Percentiles rank a stretch among this genome's conserved stretches.
Conservation (phyloP, 1,284 basidiomycete species). For the Naganishia sp. region DNA sequence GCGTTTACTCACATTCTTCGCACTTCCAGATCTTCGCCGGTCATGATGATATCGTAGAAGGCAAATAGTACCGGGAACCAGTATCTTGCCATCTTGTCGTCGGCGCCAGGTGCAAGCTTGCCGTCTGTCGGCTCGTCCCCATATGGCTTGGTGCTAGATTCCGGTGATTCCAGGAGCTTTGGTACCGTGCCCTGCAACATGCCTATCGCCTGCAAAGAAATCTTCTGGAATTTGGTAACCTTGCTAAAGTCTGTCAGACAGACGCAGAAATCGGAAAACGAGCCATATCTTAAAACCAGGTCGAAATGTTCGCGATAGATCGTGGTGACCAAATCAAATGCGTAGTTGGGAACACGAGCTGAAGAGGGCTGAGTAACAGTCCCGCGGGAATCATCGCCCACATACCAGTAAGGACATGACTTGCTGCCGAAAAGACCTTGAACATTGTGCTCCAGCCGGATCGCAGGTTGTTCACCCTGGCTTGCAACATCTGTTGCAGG, state of each 20-base stretch:
- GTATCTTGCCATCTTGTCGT: constrained; percentile 61
- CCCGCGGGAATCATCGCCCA: background rate
- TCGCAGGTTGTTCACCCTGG: constrained; percentile 88
- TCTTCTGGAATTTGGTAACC: constrained; percentile 97
- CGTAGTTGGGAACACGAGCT: constrained; percentile 90
- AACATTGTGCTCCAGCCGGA: constrained; percentile 99
- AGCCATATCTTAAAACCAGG: constrained; percentile 86
- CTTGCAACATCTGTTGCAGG: constrained; percentile 98
- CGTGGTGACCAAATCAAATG: constrained; percentile 93
- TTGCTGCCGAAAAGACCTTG: constrained; percentile 93
- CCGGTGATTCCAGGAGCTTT: constrained; percentile 79
- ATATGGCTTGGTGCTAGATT: constrained; percentile 29
- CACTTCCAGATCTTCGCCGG: constrained; percentile 97
- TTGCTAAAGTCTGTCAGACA: constrained; percentile 99
- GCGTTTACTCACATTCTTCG: constrained; percentile 73
- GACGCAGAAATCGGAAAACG: constrained; percentile 92
- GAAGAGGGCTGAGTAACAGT: constrained; percentile 1
- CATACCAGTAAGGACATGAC: constrained; percentile 84
- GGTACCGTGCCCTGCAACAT: constrained; percentile 92
- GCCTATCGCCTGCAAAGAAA: constrained; percentile 91
- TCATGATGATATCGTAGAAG: constrained; percentile 99
- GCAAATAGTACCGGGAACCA: constrained; percentile 97
- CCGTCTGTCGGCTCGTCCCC: constrained; percentile 32
- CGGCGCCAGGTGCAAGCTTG: constrained; percentile 32
- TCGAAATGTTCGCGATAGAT: constrained; percentile 88